phyloP scores from a whole-genome alignment of 495 filamentous ascomycete species.

The Annulohypoxylon bovei region DNA sequence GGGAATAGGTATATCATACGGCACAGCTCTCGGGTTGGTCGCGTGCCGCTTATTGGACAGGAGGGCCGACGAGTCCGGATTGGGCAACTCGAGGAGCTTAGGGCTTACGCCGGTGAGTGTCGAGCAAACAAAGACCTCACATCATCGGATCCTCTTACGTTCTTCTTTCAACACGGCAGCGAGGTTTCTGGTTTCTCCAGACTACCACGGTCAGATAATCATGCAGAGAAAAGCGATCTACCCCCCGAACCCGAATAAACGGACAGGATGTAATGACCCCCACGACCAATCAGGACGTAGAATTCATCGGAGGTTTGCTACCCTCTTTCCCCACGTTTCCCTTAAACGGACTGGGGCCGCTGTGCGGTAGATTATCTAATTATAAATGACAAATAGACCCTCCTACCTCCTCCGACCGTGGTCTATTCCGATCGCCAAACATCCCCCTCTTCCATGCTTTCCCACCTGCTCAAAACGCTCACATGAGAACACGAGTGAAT shows the following conservation, averaged over 20 bases:
- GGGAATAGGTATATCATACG: conserved; percentile 26
- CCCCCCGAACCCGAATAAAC: conserved; percentile 28
- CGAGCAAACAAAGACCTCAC: conserved; percentile 25
- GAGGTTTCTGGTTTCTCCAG: conserved; percentile 22
- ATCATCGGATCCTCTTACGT: conserved; percentile 13
- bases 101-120: conserved; percentile 31
- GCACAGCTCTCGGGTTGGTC: conserved; percentile 23
- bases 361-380: conserved; percentile 27
- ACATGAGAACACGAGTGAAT: conserved; percentile 15
- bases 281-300: conserved; percentile 6
- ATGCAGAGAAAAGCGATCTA: conserved; percentile 28
- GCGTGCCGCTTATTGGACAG: conserved; percentile 30
- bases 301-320: conserved; percentile 21
- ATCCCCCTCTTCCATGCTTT: neutral
- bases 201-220: conserved; percentile 30
- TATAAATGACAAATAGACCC: conserved; percentile 28
- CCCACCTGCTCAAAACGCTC: conserved; percentile 13
- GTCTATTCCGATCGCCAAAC: neutral
- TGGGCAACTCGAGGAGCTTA: conserved; percentile 29
- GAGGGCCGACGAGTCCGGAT: conserved; percentile 16
- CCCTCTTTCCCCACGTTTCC: conserved; percentile 16
- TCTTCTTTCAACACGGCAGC: conserved; percentile 12
- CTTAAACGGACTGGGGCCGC: neutral
- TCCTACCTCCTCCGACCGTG: neutral
- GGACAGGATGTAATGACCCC: conserved; percentile 32